Base-by-base conservation (phyloP, 2,329 filamentous ascomycete species). In the Colletotrichum neosansevieriae region DNA sequence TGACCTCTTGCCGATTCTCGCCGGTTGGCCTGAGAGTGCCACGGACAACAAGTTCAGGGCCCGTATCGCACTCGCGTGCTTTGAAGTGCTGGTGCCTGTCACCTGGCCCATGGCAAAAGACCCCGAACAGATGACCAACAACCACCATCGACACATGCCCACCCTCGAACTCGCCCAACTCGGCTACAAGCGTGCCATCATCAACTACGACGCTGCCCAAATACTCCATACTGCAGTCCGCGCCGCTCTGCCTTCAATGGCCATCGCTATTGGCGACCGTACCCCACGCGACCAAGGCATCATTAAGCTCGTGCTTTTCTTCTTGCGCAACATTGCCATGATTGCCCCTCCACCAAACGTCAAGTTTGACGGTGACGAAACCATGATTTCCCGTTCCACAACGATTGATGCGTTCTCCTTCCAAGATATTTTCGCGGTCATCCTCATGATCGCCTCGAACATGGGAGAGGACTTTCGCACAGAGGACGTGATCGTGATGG, bases 41-140 rank as follows among this genome's bases (percentile, higher is more conserved):
- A 88, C 87, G 67, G 89, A 92, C 53, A 92, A 91, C 81, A 91
- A 89, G 72, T 87, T 93, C 79, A 93, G 91, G 80, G 88, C 92
- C 24, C 91, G 93, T 76, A 86, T 96, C 71, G 92, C 94, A 3
- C 83, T 98, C 72, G 92, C 94, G 63, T 97, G 94, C 79, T 85
- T 97, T 79, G 95, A 99, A 80, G 83, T 99, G 54, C 86, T 99
- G 76, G 93, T 97, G 1, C 94, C 94, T 4, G 82, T 99, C 75
- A 99, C 96, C 17, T 98, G 95, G 95, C 95, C 96, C 0, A 86
- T 97, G 75, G 93, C 97, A 70, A 88, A 89, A 73, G 89, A 94
- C 68, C 85, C 88, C 70, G 89, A 92, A 67, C 88, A 92, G 75
- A 95, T 96, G 88, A 98, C 94, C 4, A 84, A 94, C 74, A 98